Evolutionary conservation across 2,329 filamentous ascomycete genomes (phyloP).

Genomic region (Scytalidium sp.): DNA sequence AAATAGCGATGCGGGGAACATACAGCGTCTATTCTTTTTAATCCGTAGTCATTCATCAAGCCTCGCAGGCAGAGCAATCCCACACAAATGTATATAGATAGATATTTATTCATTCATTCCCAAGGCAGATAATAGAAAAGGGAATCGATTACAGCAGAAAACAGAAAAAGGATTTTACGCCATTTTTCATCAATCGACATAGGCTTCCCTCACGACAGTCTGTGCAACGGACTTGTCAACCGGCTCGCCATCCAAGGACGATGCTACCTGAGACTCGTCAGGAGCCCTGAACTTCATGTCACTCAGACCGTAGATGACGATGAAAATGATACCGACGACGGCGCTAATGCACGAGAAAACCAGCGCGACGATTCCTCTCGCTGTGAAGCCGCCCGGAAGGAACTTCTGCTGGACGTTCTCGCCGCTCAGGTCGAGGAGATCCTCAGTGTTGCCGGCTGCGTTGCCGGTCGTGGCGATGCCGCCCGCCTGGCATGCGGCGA

Average conservation of each 20-base stretch:
- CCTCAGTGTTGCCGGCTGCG: constrained; percentile 66
- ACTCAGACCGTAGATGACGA: constrained; percentile 9
- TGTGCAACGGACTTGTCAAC: neutral
- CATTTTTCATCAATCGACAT: neutral
- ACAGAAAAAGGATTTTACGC: too few species aligned
- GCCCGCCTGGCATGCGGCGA: constrained; percentile 53
- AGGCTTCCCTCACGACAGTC: neutral
- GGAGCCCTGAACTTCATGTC: constrained; percentile 4
- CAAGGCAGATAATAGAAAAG: too few species aligned
- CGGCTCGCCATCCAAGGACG: neutral
- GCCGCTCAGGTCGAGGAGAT: constrained; percentile 63
- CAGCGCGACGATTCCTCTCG: constrained; percentile 27
- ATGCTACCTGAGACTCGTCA: neutral
- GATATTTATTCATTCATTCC: too few species aligned
- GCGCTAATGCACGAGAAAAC: constrained; percentile 25
- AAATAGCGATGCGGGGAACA: too few species aligned
- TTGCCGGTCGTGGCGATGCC: constrained; percentile 60
- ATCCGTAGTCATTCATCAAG: too few species aligned
- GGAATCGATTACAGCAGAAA: too few species aligned
- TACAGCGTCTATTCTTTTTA: too few species aligned
- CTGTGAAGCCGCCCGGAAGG: constrained; percentile 25
- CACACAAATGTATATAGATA: too few species aligned
- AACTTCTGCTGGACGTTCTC: constrained; percentile 21
- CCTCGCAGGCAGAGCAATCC: too few species aligned
- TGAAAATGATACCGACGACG: constrained; percentile 23